A percentile compares a stretch with the other conserved stretches of the same genome.
These are phyloP conservation scores for Scheffersomyces ergatensis DNA, from an alignment of 805 yeast species.

Conservation along the genomic window DNA sequence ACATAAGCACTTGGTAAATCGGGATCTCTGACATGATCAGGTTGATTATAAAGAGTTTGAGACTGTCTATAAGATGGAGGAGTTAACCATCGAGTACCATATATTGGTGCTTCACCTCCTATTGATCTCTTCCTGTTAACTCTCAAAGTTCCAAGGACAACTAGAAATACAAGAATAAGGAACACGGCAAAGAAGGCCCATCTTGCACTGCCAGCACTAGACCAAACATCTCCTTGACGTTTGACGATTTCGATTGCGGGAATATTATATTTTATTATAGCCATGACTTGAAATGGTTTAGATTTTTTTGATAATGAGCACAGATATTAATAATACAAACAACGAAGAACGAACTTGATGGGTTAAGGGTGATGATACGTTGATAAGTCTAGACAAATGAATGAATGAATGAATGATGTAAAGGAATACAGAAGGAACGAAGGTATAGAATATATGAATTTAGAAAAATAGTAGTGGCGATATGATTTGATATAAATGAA, in stretches of 20 bases:
- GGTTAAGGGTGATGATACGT: no score
- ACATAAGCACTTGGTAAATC: conserved; percentile 45
- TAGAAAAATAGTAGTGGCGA: no score
- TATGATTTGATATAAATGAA: no score
- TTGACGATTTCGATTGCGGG: conserved; percentile 1
- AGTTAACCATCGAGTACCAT: conserved; percentile 83
- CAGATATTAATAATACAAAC: no score
- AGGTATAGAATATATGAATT: no score
- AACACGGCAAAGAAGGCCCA: conserved; percentile 70
- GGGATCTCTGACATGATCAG: conserved; percentile 36
- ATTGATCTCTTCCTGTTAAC: conserved; percentile 53
- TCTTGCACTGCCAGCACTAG: conserved; percentile 37
- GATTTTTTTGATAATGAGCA: no score
- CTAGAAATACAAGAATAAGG: conserved; percentile 44
- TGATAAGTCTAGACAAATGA: no score
- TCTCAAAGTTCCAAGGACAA: conserved; percentile 49
- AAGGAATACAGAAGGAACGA: no score
- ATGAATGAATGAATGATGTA: no score
- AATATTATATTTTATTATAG: neutral
- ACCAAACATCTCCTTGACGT: conserved; percentile 10
- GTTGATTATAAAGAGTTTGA: conserved; percentile 53
- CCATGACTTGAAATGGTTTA: no score
- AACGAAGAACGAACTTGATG: no score
- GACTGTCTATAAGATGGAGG: conserved; percentile 77
- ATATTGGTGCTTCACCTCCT: conserved; percentile 56